Base-by-base conservation (phyloP, 2,329 filamentous ascomycete genomes). In the Raffaelea albimanens region DNA sequence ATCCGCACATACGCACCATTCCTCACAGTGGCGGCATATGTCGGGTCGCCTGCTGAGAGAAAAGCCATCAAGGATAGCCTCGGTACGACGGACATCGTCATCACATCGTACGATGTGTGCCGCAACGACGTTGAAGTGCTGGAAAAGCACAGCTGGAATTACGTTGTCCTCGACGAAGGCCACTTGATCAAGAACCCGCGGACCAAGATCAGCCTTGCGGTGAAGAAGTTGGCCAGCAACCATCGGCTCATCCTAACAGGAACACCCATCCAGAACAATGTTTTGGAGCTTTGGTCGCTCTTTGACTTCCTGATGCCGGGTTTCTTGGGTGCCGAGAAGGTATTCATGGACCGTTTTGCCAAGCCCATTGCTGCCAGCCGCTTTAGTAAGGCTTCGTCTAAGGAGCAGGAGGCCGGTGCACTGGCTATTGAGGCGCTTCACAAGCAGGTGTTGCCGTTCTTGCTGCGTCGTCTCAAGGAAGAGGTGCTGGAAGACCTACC, bases 241-340 rank as follows among this genome's bases (percentile, higher is more conserved):
- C 94, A 98, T 61, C 85, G 93, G 19, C 76, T 98, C 43, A 98
- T 98, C 56, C 77, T 98, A 4, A 98, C 93, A 0, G 93, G 93
- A 38, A 98, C 93, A 2, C 93, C 93, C 0, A 97, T 97, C 55
- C 91, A 97, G 64, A 97, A 97, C 65, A 97, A 97, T 55, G 91
- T 98, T 2, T 69, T 98, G 43, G 91, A 98, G 62, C 73, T 98
- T 4, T 98, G 91, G 91, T 97, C 91, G 1, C 74, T 98, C 4
- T 98, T 98, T 61, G 93, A 98, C 67, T 98, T 98, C 69, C 73
- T 98, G 51, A 98, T 98, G 93, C 93, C 94, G 3, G 94, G 93
- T 2, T 98, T 98, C 71, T 73, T 98, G 8, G 93, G 93, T 29
- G 88, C 90, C 0, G 89, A 81, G 52, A 95, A 94, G 68, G 88